These are phyloP conservation scores for Cordia subcordata DNA, from an alignment of 257 asterid species.

Conservation along the genomic window DNA sequence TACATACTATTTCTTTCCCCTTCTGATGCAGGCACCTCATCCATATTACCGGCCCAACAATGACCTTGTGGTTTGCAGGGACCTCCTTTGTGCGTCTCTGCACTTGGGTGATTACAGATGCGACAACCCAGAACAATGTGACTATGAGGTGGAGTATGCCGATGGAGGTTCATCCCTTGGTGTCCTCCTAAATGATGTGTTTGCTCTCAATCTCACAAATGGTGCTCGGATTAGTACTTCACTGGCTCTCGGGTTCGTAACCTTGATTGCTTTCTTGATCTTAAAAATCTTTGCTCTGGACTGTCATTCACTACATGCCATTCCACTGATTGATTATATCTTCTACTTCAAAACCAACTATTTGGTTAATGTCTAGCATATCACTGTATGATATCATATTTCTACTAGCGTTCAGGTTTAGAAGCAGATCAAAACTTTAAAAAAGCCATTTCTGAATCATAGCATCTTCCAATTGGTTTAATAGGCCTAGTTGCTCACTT, in stretches of 20 bases:
- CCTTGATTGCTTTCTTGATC: constrained; percentile 1
- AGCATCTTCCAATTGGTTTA: too few relatives aligned
- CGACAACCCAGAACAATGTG: constrained; percentile 82
- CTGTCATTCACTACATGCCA: too few relatives aligned
- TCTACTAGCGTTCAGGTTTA: too few relatives aligned
- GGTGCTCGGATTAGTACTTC: constrained; percentile 64
- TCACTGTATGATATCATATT: too few relatives aligned
- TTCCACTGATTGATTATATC: too few relatives aligned
- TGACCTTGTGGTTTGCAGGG: constrained; percentile 76
- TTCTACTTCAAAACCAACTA: too few relatives aligned
- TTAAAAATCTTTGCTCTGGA: background rate
- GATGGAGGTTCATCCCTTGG: constrained; percentile 99
- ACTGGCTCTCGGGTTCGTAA: constrained; percentile 71
- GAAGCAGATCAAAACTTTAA: too few relatives aligned
- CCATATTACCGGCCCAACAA: constrained; percentile 90
- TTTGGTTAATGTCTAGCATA: too few relatives aligned
- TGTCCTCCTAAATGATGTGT: constrained; percentile 71
- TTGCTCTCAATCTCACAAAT: constrained; percentile 55
- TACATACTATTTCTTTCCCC: background rate
- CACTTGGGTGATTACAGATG: constrained; percentile 72
- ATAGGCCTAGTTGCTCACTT: too few relatives aligned
- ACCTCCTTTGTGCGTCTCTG: constrained; percentile 86
- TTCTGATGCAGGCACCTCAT: constrained; percentile 64
- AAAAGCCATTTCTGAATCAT: too few relatives aligned
- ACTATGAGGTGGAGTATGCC: constrained; percentile 95